Evolutionary conservation across 768 basidiomycete genomes (phyloP).

Genomic region (Hericium erinaceus): DNA sequence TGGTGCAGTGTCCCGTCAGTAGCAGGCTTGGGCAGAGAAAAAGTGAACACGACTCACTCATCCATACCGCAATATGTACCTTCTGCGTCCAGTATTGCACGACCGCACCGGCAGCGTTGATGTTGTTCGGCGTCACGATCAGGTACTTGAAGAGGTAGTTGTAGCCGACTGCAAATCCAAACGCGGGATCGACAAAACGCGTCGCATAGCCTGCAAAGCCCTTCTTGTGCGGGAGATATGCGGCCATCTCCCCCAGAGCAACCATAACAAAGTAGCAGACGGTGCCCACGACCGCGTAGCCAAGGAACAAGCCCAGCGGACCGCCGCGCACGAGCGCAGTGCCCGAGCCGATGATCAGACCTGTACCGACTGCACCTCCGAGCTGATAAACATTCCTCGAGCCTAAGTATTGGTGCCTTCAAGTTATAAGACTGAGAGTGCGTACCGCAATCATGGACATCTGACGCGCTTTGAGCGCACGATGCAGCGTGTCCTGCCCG

Average conservation of each 20-base stretch:
- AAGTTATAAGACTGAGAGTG: neutral
- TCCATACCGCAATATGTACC: slow-evolving; percentile 41
- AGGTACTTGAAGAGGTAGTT: slow-evolving; percentile 43
- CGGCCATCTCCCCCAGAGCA: slow-evolving; percentile 30
- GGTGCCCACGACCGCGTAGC: slow-evolving; percentile 41
- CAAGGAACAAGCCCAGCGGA: slow-evolving; percentile 36
- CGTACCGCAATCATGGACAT: slow-evolving; percentile 32
- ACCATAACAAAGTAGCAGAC: slow-evolving; percentile 55
- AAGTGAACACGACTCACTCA: slow-evolving; percentile 30
- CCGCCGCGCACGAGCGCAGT: slow-evolving; percentile 49
- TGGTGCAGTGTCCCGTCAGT: slow-evolving; percentile 14
- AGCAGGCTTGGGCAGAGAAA: neutral
- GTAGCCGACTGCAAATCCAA: slow-evolving; percentile 59
- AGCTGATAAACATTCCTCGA: slow-evolving; percentile 11
- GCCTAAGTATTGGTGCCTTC: neutral
- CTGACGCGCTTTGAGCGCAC: slow-evolving; percentile 25
- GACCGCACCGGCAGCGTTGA: slow-evolving; percentile 47
- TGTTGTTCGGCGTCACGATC: slow-evolving; percentile 57
- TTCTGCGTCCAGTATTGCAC: slow-evolving; percentile 27
- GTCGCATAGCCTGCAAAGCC: slow-evolving; percentile 50
- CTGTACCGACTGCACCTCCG: slow-evolving; percentile 26
- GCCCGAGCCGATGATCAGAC: slow-evolving; percentile 35
- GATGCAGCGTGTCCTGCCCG: slow-evolving; percentile 24
- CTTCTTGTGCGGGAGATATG: slow-evolving; percentile 48
- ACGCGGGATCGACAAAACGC: slow-evolving; percentile 57